Base-by-base conservation (phyloP, 2,329 filamentous ascomycete genomes). In the Aspergillus melleus region DNA sequence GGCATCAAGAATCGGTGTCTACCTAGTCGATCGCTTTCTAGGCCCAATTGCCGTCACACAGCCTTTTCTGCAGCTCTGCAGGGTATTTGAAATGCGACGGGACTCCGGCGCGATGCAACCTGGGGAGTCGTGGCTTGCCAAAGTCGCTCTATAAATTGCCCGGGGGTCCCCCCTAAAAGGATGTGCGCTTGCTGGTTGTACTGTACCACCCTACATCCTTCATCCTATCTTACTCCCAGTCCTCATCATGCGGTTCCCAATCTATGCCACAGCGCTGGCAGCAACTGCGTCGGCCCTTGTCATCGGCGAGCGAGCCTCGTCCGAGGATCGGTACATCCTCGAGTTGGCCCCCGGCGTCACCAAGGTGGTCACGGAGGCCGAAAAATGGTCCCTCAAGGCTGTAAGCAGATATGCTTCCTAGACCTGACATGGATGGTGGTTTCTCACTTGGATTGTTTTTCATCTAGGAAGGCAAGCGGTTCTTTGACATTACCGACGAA, bases 311-410 rank as follows among this genome's bases (percentile, higher is more conserved):
- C 47, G 26, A 20, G 19, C 26, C 22, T 49, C 19, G 11, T 39
- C 53, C 3, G 54, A 51, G 9, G 54, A 42, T 20, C 46, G 5
- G 1, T 56, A 51, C 19, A 22, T 56, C 30, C 20, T 56, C 16
- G 54, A 56, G 14, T 44, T 56, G 2, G 47, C 12, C 14, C 54
- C 54, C 1, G 54, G 54, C 6, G 22, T 49, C 14, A 56, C 54
- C 16, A 50, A 56, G 19, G 32, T 44, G 11, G 46, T 56, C 5
- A 56, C 54, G 3, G 54, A 56, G 47, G 54, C 46, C 11, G 54
- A 56, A 22, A 56, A 56, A 51, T 56, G 54, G 54, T 22, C 54
- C 10, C 47, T 56, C 14, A 51, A 32, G 26, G 54, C 54, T 4
- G 54, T 56, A 51, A 6, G 54, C 12, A 20, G 14, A 6, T 20